phyloP scores from a whole-genome alignment of 441 rosid species.

The Aquilaria agallochum region DNA sequence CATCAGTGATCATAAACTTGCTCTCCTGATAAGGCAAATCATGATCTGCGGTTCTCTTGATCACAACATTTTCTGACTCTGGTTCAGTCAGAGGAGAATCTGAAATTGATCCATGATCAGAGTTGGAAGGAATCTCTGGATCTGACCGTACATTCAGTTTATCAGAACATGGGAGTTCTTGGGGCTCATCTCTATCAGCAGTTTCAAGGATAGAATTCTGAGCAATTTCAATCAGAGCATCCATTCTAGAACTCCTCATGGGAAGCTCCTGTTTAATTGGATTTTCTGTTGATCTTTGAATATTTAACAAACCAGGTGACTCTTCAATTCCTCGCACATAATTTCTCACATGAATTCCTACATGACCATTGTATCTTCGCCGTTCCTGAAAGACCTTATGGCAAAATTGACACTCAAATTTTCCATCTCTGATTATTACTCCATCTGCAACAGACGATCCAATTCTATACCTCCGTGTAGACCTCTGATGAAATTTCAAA shows the following conservation, averaged over 20 bases:
- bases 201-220: conserved; percentile 65
- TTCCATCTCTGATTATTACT: conserved; percentile 66
- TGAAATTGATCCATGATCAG: conserved; percentile 30
- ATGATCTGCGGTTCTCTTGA: conserved; percentile 22
- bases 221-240: conserved; percentile 79
- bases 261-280: conserved; percentile 35
- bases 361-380: conserved; percentile 69
- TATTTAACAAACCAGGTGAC: conserved; percentile 31
- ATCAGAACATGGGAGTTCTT: conserved; percentile 20
- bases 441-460: conserved; percentile 83
- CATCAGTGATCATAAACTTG: conserved; percentile 21
- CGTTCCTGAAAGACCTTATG: conserved; percentile 70
- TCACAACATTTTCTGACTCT: conserved; percentile 24
- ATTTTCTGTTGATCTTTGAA: conserved; percentile 31
- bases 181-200: conserved; percentile 28
- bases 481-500: conserved; percentile 61
- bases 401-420: conserved; percentile 79
- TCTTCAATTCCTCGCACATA: conserved; percentile 64
- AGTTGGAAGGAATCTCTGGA: conserved; percentile 25
- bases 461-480: conserved; percentile 53
- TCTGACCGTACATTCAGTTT: conserved; percentile 26
- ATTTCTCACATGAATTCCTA: conserved; percentile 72
- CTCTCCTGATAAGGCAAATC: conserved; percentile 23
- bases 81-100: conserved; percentile 31
- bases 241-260: conserved; percentile 62